Evolutionary conservation across 306 rosid species (phyloP).

Genomic region (Hippophae tibetana): DNA sequence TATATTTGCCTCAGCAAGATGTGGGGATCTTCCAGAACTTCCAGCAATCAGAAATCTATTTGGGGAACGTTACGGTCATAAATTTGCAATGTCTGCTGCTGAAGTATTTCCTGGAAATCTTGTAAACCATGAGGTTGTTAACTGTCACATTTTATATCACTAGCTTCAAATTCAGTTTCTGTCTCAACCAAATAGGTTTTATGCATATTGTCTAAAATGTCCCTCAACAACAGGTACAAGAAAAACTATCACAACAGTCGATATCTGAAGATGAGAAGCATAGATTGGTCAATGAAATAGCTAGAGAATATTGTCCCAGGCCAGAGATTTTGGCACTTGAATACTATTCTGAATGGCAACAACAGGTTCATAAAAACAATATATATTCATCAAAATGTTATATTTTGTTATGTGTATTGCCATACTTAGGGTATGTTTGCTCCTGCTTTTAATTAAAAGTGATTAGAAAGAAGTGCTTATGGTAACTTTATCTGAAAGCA

Average conservation of each 20-base stretch:
- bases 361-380: slow-evolving; percentile 30
- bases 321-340: slow-evolving; percentile 50
- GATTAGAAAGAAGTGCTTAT: too few species aligned
- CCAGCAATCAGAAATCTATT: slow-evolving; percentile 59
- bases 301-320: slow-evolving; percentile 32
- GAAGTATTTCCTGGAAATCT: slow-evolving; percentile 62
- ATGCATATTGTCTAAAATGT: too few species aligned
- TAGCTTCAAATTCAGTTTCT: not conserved
- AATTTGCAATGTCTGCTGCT: slow-evolving; percentile 42
- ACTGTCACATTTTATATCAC: not conserved
- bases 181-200: too few species aligned
- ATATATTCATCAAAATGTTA: too few species aligned
- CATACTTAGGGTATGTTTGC: too few species aligned
- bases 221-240: slow-evolving; percentile 36
- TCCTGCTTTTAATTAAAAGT: too few species aligned
- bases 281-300: slow-evolving; percentile 49
- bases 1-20: slow-evolving; percentile 80
- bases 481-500: too few species aligned
- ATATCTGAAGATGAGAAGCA: slow-evolving; percentile 51
- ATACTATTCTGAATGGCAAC: slow-evolving; percentile 54
- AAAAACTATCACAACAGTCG: slow-evolving; percentile 32
- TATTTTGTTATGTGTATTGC: too few species aligned
- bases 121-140: slow-evolving; percentile 50
- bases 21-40: slow-evolving; percentile 84
- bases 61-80: slow-evolving; percentile 54